Base-by-base conservation (phyloP, 2,329 filamentous ascomycete genomes). In the Fusarium denticulatum region DNA sequence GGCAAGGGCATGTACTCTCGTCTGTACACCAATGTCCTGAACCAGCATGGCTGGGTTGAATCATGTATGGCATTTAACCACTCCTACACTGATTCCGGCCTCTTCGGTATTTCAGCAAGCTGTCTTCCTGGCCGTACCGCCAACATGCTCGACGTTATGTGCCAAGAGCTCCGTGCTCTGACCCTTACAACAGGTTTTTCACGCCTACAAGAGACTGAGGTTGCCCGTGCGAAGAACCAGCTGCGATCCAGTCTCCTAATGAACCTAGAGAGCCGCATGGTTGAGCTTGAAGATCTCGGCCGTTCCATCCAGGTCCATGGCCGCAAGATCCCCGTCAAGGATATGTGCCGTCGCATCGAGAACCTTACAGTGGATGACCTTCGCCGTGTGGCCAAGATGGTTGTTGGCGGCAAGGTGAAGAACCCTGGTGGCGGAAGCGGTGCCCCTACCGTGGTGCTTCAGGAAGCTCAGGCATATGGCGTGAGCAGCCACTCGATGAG, bases 1-100 rank as follows among this genome's bases (percentile, higher is more conserved):
- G 96, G 96, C 60, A 99, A 99, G 86, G 96, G 96, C 82, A 99
- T 99, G 96, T 98, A 98, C 87, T 97, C 94, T 42, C 93, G 96
- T 18, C 90, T 99, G 14, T 99, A 98, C 87, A 98, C 95, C 72
- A 97, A 98, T 81, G 96, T 98, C 1, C 89, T 99, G 58, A 99
- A 99, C 86, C 95, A 98, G 84, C 92, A 97, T 84, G 94, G 93
- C 76, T 99, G 96, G 96, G 94, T 99, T 32, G 96, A 99, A 85
- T 95, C 91, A 69, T 98, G 96, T 84, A 88, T 97, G 58, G 93
- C 96, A 36, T 98, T 98, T 87, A 98, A 98, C 87, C 95, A 98
- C 87, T 94, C 93, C 52, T 99, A 99, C 88, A 96, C 94, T 0
- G 96, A 99, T 83, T 95, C 93, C 12, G 96, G 96, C 8, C 89